Evolutionary conservation across 306 rosid genomes (phyloP).

Genomic region (Rubus parviflorus): DNA sequence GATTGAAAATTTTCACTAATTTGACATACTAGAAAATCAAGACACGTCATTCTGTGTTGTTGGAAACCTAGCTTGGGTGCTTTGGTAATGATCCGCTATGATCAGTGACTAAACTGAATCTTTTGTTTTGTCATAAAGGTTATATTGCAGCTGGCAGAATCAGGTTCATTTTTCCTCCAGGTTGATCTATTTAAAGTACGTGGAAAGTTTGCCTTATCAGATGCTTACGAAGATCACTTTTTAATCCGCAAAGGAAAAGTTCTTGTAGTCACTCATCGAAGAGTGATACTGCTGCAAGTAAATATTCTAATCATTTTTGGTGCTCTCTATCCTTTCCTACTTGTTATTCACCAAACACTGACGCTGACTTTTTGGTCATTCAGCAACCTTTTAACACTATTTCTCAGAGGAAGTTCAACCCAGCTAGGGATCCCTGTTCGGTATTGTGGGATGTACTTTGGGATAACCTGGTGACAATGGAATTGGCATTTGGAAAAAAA

Average conservation of each 20-base stretch:
- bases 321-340: conserved; percentile 2
- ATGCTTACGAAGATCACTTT: conserved; percentile 98
- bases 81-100: conserved; percentile 12
- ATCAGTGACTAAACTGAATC: conserved; percentile 6
- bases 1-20: not conserved
- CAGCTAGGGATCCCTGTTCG: conserved; percentile 95
- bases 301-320: conserved; percentile 24
- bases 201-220: conserved; percentile 94
- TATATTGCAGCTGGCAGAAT: conserved; percentile 94
- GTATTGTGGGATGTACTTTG: conserved; percentile 87
- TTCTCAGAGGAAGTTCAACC: conserved; percentile 92
- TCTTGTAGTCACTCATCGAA: conserved; percentile 75
- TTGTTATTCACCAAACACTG: not conserved
- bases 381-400: conserved; percentile 93
- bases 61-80: not conserved
- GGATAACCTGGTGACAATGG: conserved; percentile 79
- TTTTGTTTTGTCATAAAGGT: conserved; percentile 59
- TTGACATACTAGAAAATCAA: not conserved
- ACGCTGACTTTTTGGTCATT: conserved; percentile 21
- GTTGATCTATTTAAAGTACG: conserved; percentile 98
- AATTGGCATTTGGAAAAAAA: conserved; percentile 70
- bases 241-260: conserved; percentile 83
- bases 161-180: conserved; percentile 93
- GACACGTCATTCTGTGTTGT: not conserved
- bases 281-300: conserved; percentile 90